Percentiles rank a stretch among this genome's conserved stretches.
Evolutionary conservation across 208 protist species (phyloP).

Genomic region (Endotrypanum monterogeii): DNA sequence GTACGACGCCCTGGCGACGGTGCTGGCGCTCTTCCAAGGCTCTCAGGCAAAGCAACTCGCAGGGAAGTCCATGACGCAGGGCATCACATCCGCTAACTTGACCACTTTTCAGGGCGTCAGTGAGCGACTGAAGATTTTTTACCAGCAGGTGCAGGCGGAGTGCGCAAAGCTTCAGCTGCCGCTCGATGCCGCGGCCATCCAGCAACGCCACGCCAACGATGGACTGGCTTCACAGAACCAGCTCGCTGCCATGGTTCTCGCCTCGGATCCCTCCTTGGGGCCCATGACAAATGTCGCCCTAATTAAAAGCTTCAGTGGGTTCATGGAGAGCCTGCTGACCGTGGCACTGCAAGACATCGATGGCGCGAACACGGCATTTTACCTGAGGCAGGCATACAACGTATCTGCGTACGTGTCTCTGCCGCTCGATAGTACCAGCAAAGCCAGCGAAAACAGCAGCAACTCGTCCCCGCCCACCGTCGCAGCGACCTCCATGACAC

Average conservation of each 20-base stretch:
- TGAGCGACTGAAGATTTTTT: conserved; percentile 71
- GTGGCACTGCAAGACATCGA: conserved; percentile 80
- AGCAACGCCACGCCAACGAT: conserved; percentile 80
- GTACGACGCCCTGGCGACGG: conserved; percentile 71
- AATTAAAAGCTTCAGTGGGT: conserved; percentile 74
- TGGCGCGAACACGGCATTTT: conserved; percentile 72
- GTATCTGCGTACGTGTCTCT: conserved; percentile 78
- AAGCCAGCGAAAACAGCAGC: conserved; percentile 3
- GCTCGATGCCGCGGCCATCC: conserved; percentile 70
- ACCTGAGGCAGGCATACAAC: conserved; percentile 78
- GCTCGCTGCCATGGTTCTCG: conserved; percentile 78
- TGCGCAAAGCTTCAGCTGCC: conserved; percentile 66
- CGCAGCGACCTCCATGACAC: conserved; percentile 13
- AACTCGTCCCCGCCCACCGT: conserved; percentile 8
- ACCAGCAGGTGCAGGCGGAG: conserved; percentile 65
- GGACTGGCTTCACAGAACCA: conserved; percentile 86
- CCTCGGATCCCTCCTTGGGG: conserved; percentile 51
- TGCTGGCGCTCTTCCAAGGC: conserved; percentile 77
- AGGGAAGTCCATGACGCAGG: conserved; percentile 28
- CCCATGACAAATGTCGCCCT: conserved; percentile 45
- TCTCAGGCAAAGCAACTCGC: conserved; percentile 50
- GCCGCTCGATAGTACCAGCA: conserved; percentile 38
- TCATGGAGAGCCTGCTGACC: conserved; percentile 76
- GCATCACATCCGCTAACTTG: conserved; percentile 44
- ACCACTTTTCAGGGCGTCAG: conserved; percentile 43